These are phyloP conservation scores for Arabidopsis lyrata DNA, from an alignment of 441 rosid genomes.

Conservation along the genomic window DNA sequence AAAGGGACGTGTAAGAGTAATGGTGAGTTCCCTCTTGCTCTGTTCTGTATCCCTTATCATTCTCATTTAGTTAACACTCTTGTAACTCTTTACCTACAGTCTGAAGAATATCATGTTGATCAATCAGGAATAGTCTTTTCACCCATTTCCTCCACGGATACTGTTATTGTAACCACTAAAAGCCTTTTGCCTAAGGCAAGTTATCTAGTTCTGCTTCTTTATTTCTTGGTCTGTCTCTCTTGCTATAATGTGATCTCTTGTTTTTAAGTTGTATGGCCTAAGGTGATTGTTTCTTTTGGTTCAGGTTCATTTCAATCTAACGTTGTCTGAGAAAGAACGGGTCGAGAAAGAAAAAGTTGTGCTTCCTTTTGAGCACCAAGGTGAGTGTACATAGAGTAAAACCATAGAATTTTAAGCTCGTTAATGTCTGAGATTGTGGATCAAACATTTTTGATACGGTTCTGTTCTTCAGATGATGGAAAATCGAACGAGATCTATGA, in stretches of 20 bases:
- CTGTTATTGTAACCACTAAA: constrained; percentile 49
- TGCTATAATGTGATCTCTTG: background rate
- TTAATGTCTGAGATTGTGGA: background rate
- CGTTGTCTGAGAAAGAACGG: constrained; percentile 81
- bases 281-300: constrained; percentile 39
- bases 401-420: constrained; percentile 8
- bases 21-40: constrained; percentile 55
- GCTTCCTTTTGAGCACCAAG: constrained; percentile 99
- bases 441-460: background rate
- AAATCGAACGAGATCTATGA: constrained; percentile 81
- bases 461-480: constrained; percentile 65
- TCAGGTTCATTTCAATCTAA: constrained; percentile 87
- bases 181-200: constrained; percentile 82
- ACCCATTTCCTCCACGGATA: constrained; percentile 59
- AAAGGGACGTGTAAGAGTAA: constrained; percentile 83
- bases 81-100: constrained; percentile 51
- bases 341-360: constrained; percentile 81
- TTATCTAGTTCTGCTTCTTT: constrained; percentile 3
- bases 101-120: constrained; percentile 70
- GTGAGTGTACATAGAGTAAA: constrained; percentile 42
- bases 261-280: constrained; percentile 21
- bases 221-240: background rate
- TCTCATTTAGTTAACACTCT: constrained; percentile 8
- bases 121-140: constrained; percentile 66
- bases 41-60: background rate